Percentiles rank a stretch among this genome's conserved stretches.
phyloP scores from a whole-genome alignment of 441 rosid species.

The Populus hybrid region DNA sequence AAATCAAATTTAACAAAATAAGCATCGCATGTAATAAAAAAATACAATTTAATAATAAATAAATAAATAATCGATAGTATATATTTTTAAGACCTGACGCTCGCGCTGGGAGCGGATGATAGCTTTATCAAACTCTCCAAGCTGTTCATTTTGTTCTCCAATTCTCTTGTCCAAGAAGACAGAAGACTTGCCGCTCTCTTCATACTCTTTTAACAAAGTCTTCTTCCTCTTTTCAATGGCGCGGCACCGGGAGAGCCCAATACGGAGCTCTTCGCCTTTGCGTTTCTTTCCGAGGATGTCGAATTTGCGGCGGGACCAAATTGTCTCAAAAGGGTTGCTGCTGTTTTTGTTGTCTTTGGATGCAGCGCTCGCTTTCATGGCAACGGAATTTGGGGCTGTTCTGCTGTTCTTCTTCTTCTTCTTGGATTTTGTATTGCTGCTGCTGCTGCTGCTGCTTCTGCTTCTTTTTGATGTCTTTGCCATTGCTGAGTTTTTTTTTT shows the following conservation, averaged over 20 bases:
- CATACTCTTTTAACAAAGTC: conserved; percentile 78
- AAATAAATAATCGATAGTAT: not conserved
- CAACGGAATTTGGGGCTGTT: conserved; percentile 48
- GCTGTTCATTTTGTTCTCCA: conserved; percentile 66
- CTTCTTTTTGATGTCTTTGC: conserved; percentile 35
- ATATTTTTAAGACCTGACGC: conserved; percentile 49
- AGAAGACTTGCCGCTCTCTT: conserved; percentile 68
- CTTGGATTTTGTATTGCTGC: conserved; percentile 28
- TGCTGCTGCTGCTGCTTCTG: conserved; percentile 14
- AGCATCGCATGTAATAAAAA: not conserved
- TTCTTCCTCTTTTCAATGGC: conserved; percentile 80
- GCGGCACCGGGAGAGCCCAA: conserved; percentile 62
- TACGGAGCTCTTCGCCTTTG: conserved; percentile 77
- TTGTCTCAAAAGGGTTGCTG: conserved; percentile 66
- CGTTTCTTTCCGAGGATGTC: conserved; percentile 84
- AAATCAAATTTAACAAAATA: conserved; percentile 1
- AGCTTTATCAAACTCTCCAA: conserved; percentile 78
- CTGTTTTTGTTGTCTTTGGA: conserved; percentile 31
- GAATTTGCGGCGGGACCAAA: conserved; percentile 87
- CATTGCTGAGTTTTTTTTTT: conserved; percentile 29
- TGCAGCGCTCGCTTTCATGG: conserved; percentile 55
- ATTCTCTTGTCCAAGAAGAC: conserved; percentile 75
- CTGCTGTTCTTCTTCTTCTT: conserved; percentile 37
- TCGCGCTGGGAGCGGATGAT: conserved; percentile 83
- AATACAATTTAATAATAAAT: not conserved